Conservation (phyloP, 257 asterid genomes). For the Craterostigma plantagineum region DNA sequence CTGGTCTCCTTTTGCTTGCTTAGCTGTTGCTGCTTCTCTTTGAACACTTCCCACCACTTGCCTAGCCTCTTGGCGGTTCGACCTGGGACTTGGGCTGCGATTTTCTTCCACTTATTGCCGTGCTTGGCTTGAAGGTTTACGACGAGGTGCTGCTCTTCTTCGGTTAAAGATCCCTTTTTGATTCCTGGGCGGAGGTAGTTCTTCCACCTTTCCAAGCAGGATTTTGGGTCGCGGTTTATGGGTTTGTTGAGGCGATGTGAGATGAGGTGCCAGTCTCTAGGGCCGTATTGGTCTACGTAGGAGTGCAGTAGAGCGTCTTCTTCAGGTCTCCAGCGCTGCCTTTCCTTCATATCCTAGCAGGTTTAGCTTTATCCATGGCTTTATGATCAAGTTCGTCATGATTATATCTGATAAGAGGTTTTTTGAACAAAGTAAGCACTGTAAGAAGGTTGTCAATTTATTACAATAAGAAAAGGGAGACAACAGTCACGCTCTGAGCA, state of each 20-base stretch:
- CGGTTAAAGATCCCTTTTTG: constrained; percentile 44
- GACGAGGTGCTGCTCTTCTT: constrained; percentile 45
- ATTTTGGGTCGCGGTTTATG: constrained; percentile 38
- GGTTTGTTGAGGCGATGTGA: constrained; percentile 39
- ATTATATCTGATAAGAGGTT: no score
- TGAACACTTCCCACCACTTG: constrained; percentile 62
- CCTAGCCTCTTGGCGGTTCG: constrained; percentile 58
- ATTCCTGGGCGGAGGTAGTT: constrained; percentile 59
- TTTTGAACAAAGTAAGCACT: no score
- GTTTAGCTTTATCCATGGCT: no score
- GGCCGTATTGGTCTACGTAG: constrained; percentile 45
- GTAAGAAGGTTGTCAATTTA: no score
- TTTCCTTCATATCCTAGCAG: constrained; percentile 56
- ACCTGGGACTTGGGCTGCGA: constrained; percentile 60
- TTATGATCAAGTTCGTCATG: no score
- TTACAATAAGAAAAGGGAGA: no score
- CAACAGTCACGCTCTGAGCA: no score
- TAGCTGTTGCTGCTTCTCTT: constrained; percentile 34
- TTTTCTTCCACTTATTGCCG: constrained; percentile 73
- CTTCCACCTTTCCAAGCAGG: constrained; percentile 73
- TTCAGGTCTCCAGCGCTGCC: constrained; percentile 70
- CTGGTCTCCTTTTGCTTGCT: constrained; percentile 28
- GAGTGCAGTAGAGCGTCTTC: constrained; percentile 52
- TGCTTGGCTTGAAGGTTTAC: constrained; percentile 35
- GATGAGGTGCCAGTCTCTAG: constrained; percentile 55